These are phyloP conservation scores for Cryptococcus hybrid DNA, from an alignment of 1,284 basidiomycete species.

Conservation along the genomic window DNA sequence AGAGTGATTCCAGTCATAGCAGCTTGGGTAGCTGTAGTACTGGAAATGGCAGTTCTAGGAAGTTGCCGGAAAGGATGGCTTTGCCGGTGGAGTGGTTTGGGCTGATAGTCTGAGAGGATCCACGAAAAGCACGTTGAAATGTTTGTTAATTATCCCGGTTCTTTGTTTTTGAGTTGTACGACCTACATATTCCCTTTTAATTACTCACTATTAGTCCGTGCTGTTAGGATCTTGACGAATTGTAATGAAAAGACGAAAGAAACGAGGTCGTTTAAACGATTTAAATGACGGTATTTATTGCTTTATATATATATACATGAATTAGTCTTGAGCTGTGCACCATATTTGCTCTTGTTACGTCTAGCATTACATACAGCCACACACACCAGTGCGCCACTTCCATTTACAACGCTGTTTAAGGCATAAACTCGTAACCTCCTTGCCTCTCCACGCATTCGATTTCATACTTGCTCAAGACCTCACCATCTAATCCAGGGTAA, in stretches of 20 bases:
- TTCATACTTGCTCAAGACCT: slow-evolving; percentile 62
- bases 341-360: background rate
- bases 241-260: too few species aligned
- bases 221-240: too few species aligned
- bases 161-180: background rate
- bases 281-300: background rate
- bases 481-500: slow-evolving; percentile 57
- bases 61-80: slow-evolving; percentile 9
- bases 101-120: background rate
- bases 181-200: background rate
- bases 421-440: slow-evolving; percentile 67
- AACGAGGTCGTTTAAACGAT: background rate
- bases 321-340: background rate
- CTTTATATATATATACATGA: background rate
- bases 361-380: background rate
- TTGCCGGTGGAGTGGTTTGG: slow-evolving; percentile 13
- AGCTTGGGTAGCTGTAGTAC: background rate
- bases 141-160: too few species aligned
- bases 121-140: background rate
- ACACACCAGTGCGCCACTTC: background rate
- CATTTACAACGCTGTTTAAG: background rate
- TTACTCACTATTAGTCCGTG: too few species aligned
- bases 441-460: slow-evolving; percentile 66
- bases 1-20: background rate
- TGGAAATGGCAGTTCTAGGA: background rate